Evolutionary conservation across 2,329 filamentous ascomycete species (phyloP), one percentile per base, ranked within the genome.

Genomic region (Seiridium cupressi): DNA sequence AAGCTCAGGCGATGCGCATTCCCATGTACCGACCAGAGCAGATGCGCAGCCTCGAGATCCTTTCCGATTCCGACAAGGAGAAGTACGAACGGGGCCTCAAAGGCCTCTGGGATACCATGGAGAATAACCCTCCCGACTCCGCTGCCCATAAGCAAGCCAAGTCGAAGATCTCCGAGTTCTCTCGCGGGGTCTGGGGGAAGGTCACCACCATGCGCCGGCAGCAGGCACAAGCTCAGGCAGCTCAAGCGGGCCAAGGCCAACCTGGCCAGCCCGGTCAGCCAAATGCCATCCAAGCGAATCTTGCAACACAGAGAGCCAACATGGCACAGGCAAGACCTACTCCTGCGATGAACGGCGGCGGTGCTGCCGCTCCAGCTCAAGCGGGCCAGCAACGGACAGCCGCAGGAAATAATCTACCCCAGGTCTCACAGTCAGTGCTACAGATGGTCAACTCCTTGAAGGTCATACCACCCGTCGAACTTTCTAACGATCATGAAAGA

Each of bases 111-210:
- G 57, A 63, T 1, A 77, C 73, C 31, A 77, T 83, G 46, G 79
- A 83, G 51, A 80, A 83, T 60, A 79, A 76, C 26, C 73, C 76
- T 0, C 71, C 79, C 0, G 74, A 77, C 1, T 83, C 82, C 3
- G 66, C 68, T 0, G 78, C 82, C 31, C 80, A 87, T 51, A 70
- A 77, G 32, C 74, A 76, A 0, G 85, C 86, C 0, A 81, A 80
- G 63, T 78, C 79, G 46, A 88, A 87, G 73, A 83, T 89, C 31
- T 71, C 75, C 5, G 84, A 88, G 7, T 89, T 89, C 68, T 85
- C 85, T 0, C 79, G 79, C 48, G 86, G 85, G 72, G 77, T 89
- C 2, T 72, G 79, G 3, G 71, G 70, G 0, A 88, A 86, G 70
- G 77, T 86, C 4, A 64, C 63, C 32, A 62, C 34, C 77, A 81